Conservation (phyloP, 208 protist genomes). For the Trypanosoma conorhini region DNA sequence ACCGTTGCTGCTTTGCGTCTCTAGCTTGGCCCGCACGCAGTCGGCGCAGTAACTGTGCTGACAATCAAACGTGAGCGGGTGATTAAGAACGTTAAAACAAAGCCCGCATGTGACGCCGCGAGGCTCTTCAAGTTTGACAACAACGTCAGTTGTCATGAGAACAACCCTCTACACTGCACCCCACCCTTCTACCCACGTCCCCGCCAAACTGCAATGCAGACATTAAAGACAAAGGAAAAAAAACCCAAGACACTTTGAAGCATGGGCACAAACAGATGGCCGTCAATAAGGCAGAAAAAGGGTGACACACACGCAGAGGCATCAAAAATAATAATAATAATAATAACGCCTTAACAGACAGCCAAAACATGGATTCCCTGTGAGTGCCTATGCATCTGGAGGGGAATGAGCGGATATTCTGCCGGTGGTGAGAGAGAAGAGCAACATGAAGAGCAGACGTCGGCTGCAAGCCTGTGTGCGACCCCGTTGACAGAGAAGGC, state of each 20-base stretch:
- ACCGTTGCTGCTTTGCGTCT: conserved; percentile 35
- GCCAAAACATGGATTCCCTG: background rate
- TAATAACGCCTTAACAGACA: background rate
- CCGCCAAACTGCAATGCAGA: conserved; percentile 1
- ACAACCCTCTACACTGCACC: background rate
- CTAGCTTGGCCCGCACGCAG: conserved; percentile 51
- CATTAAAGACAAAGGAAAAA: conserved; percentile 9
- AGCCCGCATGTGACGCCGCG: conserved; percentile 66
- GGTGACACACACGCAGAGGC: background rate
- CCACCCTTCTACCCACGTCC: background rate
- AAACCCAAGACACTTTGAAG: background rate
- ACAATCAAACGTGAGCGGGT: conserved; percentile 62
- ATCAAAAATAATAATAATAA: conserved; percentile 7
- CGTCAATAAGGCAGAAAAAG: conserved; percentile 10
- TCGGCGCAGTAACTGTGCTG: conserved; percentile 54
- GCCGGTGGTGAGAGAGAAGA: background rate
- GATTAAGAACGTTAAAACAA: conserved; percentile 67
- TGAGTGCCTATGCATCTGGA: background rate
- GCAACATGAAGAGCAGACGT: background rate
- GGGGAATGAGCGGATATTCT: background rate
- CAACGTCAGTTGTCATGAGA: conserved; percentile 2
- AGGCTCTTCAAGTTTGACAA: conserved; percentile 1
- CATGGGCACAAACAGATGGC: too few species aligned
- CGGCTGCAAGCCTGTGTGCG: background rate
- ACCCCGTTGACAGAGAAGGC: background rate